phyloP scores from a whole-genome alignment of 1,284 basidiomycete genomes.

The Tetrapyrgos nigripes region DNA sequence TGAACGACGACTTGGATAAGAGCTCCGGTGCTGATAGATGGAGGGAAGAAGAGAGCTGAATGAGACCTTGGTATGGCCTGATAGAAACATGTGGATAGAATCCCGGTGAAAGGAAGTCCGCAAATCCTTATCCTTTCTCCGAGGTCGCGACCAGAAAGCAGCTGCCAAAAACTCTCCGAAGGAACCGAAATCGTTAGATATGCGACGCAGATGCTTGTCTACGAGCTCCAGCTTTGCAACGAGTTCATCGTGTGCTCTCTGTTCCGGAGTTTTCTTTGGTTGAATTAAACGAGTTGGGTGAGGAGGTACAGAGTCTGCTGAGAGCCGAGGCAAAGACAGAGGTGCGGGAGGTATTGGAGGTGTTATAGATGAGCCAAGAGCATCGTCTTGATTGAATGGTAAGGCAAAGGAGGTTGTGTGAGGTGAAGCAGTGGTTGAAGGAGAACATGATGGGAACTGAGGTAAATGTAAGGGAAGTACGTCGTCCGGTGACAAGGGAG shows the following conservation, averaged over 20 bases:
- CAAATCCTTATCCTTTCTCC: neutral
- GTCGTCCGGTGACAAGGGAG: no score
- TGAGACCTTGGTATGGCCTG: neutral
- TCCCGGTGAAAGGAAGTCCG: neutral
- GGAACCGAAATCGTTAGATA: neutral
- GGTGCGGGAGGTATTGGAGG: no score
- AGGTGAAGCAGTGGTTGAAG: no score
- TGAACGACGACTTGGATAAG: neutral
- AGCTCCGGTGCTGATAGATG: neutral
- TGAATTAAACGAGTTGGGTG: no score
- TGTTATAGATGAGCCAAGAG: no score
- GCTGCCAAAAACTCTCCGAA: neutral
- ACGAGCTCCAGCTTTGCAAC: neutral
- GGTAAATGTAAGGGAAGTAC: no score
- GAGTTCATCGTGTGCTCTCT: neutral
- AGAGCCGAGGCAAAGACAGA: no score
- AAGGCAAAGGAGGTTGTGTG: no score
- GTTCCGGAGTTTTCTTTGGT: no score
- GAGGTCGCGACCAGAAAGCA: neutral
- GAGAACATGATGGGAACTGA: no score
- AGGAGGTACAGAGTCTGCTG: no score
- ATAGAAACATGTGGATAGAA: neutral
- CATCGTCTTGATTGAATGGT: no score
- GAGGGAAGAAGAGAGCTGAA: neutral
- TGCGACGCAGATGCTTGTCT: neutral